phyloP scores from a whole-genome alignment of 768 basidiomycete species.

The Calocera viscosa region DNA sequence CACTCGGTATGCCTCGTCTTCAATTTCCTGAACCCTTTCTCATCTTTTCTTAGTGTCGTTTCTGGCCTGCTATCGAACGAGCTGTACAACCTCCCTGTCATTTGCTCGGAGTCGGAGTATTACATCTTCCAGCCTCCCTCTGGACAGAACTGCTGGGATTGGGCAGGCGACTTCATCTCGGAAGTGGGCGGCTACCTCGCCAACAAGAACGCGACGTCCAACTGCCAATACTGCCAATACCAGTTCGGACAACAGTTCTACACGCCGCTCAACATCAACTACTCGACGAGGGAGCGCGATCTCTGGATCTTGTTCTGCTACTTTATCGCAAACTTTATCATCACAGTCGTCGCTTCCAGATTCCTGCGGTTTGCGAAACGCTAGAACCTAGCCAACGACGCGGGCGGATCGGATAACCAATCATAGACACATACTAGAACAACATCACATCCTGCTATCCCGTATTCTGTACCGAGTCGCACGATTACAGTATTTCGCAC shows the following conservation, averaged over 20 bases:
- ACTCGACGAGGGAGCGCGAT: slow-evolving; percentile 52
- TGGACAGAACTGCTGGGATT: slow-evolving; percentile 57
- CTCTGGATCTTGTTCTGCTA: slow-evolving; percentile 52
- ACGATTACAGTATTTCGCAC: too few species aligned
- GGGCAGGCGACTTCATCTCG: slow-evolving; percentile 55
- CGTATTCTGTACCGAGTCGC: too few species aligned
- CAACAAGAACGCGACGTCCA: slow-evolving; percentile 44
- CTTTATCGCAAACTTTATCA: slow-evolving; percentile 58
- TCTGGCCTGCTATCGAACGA: slow-evolving; percentile 67
- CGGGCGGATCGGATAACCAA: too few species aligned
- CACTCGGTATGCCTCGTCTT: neutral
- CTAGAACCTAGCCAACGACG: too few species aligned
- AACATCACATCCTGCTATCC: too few species aligned
- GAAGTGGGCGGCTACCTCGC: slow-evolving; percentile 61
- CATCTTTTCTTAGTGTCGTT: slow-evolving; percentile 48
- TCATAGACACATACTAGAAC: too few species aligned
- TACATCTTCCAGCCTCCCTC: slow-evolving; percentile 56
- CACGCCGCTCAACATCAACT: slow-evolving; percentile 52
- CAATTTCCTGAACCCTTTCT: slow-evolving; percentile 35
- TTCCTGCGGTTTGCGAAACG: slow-evolving; percentile 61
- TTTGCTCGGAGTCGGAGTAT: slow-evolving; percentile 60
- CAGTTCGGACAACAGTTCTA: slow-evolving; percentile 57
- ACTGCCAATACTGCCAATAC: slow-evolving; percentile 67
- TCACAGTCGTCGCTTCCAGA: slow-evolving; percentile 46
- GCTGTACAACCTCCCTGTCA: slow-evolving; percentile 53